Conservation (phyloP, 2,329 filamentous ascomycete species). For the Colletotrichum tropicicola region DNA sequence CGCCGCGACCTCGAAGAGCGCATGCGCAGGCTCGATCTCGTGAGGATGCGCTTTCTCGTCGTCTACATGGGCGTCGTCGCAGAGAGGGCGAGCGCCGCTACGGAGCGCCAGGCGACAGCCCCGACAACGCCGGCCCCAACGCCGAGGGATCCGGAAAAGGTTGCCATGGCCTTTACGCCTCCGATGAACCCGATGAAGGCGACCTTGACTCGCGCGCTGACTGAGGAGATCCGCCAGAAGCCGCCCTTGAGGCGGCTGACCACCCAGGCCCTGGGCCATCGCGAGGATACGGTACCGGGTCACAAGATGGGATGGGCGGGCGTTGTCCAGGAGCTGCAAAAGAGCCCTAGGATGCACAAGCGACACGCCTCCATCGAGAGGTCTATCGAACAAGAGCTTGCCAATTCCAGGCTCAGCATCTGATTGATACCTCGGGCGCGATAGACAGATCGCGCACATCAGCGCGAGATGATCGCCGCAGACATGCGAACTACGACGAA, state of each 20-base stretch:
- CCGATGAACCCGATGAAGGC: slow-evolving; percentile 39
- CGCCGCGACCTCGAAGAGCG: slow-evolving; percentile 64
- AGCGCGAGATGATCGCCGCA: neutral
- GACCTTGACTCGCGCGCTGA: slow-evolving; percentile 49
- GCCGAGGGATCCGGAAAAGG: slow-evolving; percentile 42
- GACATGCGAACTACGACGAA: neutral
- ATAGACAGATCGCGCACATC: neutral
- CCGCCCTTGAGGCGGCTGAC: slow-evolving; percentile 62
- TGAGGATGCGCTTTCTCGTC: slow-evolving; percentile 72
- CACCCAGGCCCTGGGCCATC: slow-evolving; percentile 62
- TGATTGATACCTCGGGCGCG: slow-evolving; percentile 34
- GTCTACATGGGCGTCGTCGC: slow-evolving; percentile 70
- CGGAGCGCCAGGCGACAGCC: slow-evolving; percentile 14
- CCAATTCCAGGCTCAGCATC: slow-evolving; percentile 42
- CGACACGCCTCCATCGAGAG: slow-evolving; percentile 70
- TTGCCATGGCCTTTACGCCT: slow-evolving; percentile 34
- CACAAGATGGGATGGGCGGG: slow-evolving; percentile 69
- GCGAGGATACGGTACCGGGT: slow-evolving; percentile 53
- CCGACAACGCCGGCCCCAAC: slow-evolving; percentile 4
- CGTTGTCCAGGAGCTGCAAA: slow-evolving; percentile 70
- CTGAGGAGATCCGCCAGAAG: slow-evolving; percentile 53
- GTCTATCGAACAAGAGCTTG: slow-evolving; percentile 50
- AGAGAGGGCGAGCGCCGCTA: slow-evolving; percentile 42
- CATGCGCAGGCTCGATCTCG: slow-evolving; percentile 65
- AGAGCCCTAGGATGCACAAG: slow-evolving; percentile 67